These are phyloP conservation scores for Mycosphaerella sp. DNA, from an alignment of 2,329 filamentous ascomycete species.

Conservation along the genomic window DNA sequence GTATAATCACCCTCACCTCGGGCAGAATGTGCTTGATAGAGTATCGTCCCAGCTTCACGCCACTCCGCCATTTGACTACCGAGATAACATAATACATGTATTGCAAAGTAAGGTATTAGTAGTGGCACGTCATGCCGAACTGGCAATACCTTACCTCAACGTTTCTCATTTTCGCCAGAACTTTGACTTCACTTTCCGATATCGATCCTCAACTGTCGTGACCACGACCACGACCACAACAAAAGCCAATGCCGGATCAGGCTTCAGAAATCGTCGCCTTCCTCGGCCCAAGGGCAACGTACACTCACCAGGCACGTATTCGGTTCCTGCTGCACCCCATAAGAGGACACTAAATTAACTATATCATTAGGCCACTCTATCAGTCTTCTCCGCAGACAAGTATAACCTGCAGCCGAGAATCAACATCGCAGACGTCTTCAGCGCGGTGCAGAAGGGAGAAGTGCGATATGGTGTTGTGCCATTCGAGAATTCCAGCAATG, in stretches of 20 bases:
- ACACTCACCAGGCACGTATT: slow-evolving; percentile 59
- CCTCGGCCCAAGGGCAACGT: slow-evolving; percentile 59
- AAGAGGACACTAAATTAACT: neutral
- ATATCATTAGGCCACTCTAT: slow-evolving; percentile 20
- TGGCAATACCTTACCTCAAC: too few species aligned
- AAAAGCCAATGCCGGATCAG: slow-evolving; percentile 1
- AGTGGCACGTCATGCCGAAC: too few species aligned
- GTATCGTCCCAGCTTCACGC: neutral
- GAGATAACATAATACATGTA: neutral
- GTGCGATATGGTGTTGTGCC: slow-evolving; percentile 75
- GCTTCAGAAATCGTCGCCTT: slow-evolving; percentile 44
- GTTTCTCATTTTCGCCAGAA: too few species aligned
- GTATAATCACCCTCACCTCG: neutral
- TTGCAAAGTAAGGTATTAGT: neutral
- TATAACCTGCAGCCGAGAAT: slow-evolving; percentile 37
- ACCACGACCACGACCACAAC: neutral
- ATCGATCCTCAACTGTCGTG: neutral
- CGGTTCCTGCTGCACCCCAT: neutral
- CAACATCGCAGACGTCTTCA: slow-evolving; percentile 65
- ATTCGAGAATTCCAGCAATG: slow-evolving; percentile 94
- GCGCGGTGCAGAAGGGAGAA: slow-evolving; percentile 61
- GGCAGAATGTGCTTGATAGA: neutral
- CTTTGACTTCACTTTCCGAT: neutral
- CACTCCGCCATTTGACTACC: neutral
- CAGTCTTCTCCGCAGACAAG: slow-evolving; percentile 16